A percentile compares a stretch with the other conserved stretches of the same genome.
phyloP scores from a whole-genome alignment of 2,329 filamentous ascomycete species.

The Colletotrichum karsti region DNA sequence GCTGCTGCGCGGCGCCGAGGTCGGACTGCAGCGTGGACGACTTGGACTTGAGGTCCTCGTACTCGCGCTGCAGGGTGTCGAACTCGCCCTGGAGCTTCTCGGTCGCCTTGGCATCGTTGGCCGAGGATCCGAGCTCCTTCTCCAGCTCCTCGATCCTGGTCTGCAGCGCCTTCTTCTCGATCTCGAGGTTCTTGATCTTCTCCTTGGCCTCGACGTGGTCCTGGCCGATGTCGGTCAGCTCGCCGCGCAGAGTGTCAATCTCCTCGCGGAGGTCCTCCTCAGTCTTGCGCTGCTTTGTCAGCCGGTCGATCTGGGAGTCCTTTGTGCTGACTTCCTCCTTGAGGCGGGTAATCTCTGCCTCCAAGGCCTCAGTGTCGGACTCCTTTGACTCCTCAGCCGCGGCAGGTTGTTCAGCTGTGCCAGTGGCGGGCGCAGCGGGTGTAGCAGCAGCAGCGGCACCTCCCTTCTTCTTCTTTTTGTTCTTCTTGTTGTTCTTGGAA shows the following conservation, averaged over 20 bases:
- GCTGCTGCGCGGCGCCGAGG: slow-evolving; percentile 83
- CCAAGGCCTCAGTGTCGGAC: slow-evolving; percentile 47
- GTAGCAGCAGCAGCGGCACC: slow-evolving; percentile 57
- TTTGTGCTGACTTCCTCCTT: slow-evolving; percentile 68
- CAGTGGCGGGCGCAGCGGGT: slow-evolving; percentile 35
- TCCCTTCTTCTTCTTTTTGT: slow-evolving; percentile 91
- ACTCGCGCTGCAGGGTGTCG: slow-evolving; percentile 59
- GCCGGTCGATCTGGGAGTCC: slow-evolving; percentile 75
- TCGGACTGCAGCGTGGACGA: slow-evolving; percentile 80
- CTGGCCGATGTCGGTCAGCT: slow-evolving; percentile 80
- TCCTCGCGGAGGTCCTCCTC: slow-evolving; percentile 86
- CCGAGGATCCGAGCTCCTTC: slow-evolving; percentile 65
- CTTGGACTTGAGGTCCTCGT: slow-evolving; percentile 75
- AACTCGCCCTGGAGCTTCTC: slow-evolving; percentile 70
- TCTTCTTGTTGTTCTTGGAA: slow-evolving; percentile 53
- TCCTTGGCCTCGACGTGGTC: slow-evolving; percentile 88
- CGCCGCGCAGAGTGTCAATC: slow-evolving; percentile 83
- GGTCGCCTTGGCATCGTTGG: slow-evolving; percentile 50
- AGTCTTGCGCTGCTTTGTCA: slow-evolving; percentile 75
- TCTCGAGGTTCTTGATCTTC: slow-evolving; percentile 74
- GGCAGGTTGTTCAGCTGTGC: slow-evolving; percentile 45
- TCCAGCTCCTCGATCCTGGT: slow-evolving; percentile 74
- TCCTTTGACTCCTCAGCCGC: slow-evolving; percentile 33
- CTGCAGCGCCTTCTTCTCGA: slow-evolving; percentile 73
- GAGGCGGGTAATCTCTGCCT: slow-evolving; percentile 58